Base-by-base conservation (phyloP, 805 yeast genomes). In the Saccharomycopsis fermentans region DNA sequence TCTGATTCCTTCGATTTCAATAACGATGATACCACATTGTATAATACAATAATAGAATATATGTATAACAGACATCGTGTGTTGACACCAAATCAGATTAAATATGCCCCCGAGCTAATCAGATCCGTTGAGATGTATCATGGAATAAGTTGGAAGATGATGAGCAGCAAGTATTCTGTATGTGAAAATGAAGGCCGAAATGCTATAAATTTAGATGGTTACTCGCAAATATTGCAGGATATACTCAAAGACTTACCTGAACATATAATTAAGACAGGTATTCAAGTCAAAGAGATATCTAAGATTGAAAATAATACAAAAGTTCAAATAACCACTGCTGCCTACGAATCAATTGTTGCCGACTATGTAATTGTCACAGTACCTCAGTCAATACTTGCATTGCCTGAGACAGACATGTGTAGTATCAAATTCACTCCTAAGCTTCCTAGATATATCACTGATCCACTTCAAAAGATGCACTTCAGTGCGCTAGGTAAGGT, bases 111-210 rank as follows among this genome's bases (percentile, higher is more conserved):
- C 1, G 81, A 82, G 60, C 66, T 79, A 56, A 67, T 78, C 16
- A 74, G 96, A 63, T 74, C 75, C 56, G 56, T 81, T 54, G 97
- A 90, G 69, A 72, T 86, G 29, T 90, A 95, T 92, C 86, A 83
- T 68, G 97, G 96, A 0, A 74, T 85, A 34, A 77, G 84, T 27
- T 82, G 90, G 83, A 79, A 78, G 21, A 69, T 70, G 21, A 75
- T 86, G 66, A 86, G 95, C 64, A 84, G 86, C 2, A 84, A 84
- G 63, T 84, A 80, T 66, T 77, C 90, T 1, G 69, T 78, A n/a
- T 79, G 84, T 69, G 88, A 81, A 59, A 84, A 83, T 64, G 82
- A 81, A 55, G 96, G 97, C 0, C 75, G 96, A 64, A 84, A 90
- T 66, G 83, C 90, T n/a, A 74, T 81, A 62, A 85, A 85, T 54